Evolutionary conservation across 805 yeast genomes (phyloP), one percentile per base, ranked within the genome.

Genomic region (Monosporozyma aquatica): DNA sequence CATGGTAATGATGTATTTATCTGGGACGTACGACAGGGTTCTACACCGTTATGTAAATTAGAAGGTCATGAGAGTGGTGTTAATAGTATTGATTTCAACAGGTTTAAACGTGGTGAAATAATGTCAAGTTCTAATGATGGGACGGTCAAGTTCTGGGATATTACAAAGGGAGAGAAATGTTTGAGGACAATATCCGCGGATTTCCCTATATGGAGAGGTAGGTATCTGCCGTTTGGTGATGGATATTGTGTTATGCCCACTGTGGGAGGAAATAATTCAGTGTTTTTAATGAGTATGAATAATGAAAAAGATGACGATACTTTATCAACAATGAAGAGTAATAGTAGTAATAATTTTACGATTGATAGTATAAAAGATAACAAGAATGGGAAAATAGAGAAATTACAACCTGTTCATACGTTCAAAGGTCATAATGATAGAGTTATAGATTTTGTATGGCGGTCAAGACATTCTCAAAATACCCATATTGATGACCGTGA

Each of bases 201-300:
- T 33, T 90, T 81, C 58, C 97, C 97, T 0, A 85, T 92, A 2
- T 79, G 94, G 66, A 71, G 95, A 47, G 95, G 97, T 0, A 66
- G 97, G 37, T 79, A 81, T 44, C 67, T 89, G 28, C 98, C 97
- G 0, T 87, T 87, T 66, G 97, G 97, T 1, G 70, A 73, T 26
- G 82, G 94, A 1, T 84, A 90, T 56, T 86, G 92, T 6, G 76
- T 92, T 2, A 82, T 87, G 84, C 98, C 98, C 0, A 69, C 84
- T 44, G 66, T 95, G 39, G 96, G 95, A 0, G 97, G 97, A 3
- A 71, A 74, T 15, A 79, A 69, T 43, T 61, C 71, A 2, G 60
- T 69, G 1, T 66, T 66, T 45, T 30, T 70, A 25, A 58, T 65
- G 25, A 62, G 56, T 43, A 52, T 58, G 14, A 44, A 47, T 3